phyloP scores from a whole-genome alignment of 2,329 filamentous ascomycete genomes.

The Fusarium pininemorale region DNA sequence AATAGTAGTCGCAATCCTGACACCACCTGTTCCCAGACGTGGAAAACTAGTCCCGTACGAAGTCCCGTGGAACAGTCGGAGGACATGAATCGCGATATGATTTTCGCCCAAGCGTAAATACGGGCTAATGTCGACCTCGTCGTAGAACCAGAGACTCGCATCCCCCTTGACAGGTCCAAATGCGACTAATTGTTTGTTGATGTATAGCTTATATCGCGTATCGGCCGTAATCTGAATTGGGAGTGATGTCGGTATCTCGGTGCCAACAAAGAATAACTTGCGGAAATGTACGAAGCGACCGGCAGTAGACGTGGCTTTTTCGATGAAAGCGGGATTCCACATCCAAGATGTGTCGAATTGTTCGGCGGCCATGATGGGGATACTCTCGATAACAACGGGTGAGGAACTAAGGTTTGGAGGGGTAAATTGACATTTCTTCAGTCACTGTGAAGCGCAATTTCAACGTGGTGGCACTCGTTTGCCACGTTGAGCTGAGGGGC shows the following conservation, averaged over 20 bases:
- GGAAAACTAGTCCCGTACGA: background rate
- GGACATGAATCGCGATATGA: background rate
- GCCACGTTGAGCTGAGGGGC: too few relatives aligned
- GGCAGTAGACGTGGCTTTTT: background rate
- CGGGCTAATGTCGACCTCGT: background rate
- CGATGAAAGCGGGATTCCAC: background rate
- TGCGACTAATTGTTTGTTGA: background rate
- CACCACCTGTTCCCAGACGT: background rate
- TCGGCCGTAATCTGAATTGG: background rate
- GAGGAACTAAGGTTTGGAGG: background rate
- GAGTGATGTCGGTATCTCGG: background rate
- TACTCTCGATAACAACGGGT: too few relatives aligned
- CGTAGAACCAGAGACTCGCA: background rate
- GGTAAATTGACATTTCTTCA: fast-evolving
- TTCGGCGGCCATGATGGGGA: background rate
- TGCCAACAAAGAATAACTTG: background rate
- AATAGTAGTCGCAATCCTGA: background rate
- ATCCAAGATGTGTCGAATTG: constrained; percentile 2
- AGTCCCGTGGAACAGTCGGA: background rate
- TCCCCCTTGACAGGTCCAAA: background rate
- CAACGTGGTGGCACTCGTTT: too few relatives aligned
- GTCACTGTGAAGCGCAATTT: background rate
- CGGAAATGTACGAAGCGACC: background rate
- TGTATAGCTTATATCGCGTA: background rate
- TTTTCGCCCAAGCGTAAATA: background rate